Evolutionary conservation across 306 rosid species (phyloP).

Genomic region (Medicago arabica): DNA sequence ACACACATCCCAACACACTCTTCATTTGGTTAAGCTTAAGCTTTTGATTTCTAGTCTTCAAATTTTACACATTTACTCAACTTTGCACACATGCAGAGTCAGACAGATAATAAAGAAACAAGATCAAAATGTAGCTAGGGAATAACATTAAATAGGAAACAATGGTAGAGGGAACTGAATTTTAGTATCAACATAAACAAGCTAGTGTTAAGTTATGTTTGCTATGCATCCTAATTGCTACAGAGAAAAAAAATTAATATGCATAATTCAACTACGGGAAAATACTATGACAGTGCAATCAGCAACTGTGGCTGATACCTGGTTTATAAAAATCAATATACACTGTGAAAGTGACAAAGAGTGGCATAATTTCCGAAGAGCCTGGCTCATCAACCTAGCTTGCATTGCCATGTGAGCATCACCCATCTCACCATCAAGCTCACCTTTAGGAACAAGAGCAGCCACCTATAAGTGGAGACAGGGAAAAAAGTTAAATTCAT

Average conservation of each 20-base stretch:
- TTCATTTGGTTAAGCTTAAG: neutral
- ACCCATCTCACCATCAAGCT: conserved; percentile 96
- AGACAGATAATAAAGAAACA: neutral
- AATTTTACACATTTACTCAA: neutral
- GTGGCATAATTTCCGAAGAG: conserved; percentile 90
- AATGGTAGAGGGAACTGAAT: too few species aligned
- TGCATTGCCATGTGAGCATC: conserved; percentile 99
- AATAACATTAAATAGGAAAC: too few species aligned
- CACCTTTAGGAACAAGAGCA: conserved; percentile 94
- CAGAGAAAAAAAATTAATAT: neutral
- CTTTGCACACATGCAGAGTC: neutral
- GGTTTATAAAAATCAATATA: conserved; percentile 82
- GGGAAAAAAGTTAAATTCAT: conserved; percentile 23
- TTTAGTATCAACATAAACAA: too few species aligned
- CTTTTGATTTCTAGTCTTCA: neutral
- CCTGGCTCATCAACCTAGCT: conserved; percentile 98
- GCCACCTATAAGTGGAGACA: conserved; percentile 72
- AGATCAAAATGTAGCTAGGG: too few species aligned
- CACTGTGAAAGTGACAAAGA: conserved; percentile 82
- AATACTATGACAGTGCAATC: conserved; percentile 27
- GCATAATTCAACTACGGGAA: neutral
- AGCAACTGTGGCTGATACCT: conserved; percentile 57
- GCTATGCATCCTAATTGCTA: conserved; percentile 1
- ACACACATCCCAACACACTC: too few species aligned
- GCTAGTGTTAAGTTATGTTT: neutral